Evolutionary conservation across 2,329 filamentous ascomycete genomes (phyloP).

Genomic region (Phoma herbarum): DNA sequence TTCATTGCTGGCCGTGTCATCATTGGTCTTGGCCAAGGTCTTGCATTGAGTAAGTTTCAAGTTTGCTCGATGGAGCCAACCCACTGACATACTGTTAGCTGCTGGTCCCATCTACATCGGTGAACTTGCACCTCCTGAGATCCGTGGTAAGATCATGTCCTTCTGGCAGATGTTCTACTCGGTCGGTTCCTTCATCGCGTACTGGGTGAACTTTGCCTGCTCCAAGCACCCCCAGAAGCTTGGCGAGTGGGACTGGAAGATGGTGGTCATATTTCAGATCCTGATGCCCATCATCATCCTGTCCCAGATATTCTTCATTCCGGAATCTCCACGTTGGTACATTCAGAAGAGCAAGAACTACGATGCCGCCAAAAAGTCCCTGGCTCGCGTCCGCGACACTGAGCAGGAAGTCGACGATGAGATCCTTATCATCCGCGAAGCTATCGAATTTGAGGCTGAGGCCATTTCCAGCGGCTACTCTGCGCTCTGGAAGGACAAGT

Average conservation of each 20-base stretch:
- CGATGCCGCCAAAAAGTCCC: conserved; percentile 66
- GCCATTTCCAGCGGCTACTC: conserved; percentile 69
- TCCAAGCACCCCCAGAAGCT: conserved; percentile 63
- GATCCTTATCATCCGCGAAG: conserved; percentile 70
- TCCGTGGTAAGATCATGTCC: conserved; percentile 73
- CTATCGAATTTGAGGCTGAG: conserved; percentile 76
- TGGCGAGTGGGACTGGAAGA: conserved; percentile 77
- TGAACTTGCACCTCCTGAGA: conserved; percentile 70
- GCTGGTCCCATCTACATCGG: conserved; percentile 76
- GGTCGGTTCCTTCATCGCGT: conserved; percentile 70
- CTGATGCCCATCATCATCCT: conserved; percentile 72
- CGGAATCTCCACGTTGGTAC: conserved; percentile 74
- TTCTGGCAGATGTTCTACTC: conserved; percentile 75
- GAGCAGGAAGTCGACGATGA: conserved; percentile 74
- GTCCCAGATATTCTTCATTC: conserved; percentile 66
- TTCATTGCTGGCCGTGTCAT: conserved; percentile 75
- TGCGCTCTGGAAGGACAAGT: conserved; percentile 75
- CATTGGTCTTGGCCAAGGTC: conserved; percentile 74
- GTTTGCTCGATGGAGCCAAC: neutral
- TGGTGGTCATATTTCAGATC: conserved; percentile 77
- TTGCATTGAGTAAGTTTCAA: conserved; percentile 64
- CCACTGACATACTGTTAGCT: conserved; percentile 52
- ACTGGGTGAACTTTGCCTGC: conserved; percentile 71
- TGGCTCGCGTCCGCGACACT: conserved; percentile 69
- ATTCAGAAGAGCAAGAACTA: conserved; percentile 68